phyloP scores from a whole-genome alignment of 1,139 yeast species.

The Yamadazyma kanchanaburiensis region DNA sequence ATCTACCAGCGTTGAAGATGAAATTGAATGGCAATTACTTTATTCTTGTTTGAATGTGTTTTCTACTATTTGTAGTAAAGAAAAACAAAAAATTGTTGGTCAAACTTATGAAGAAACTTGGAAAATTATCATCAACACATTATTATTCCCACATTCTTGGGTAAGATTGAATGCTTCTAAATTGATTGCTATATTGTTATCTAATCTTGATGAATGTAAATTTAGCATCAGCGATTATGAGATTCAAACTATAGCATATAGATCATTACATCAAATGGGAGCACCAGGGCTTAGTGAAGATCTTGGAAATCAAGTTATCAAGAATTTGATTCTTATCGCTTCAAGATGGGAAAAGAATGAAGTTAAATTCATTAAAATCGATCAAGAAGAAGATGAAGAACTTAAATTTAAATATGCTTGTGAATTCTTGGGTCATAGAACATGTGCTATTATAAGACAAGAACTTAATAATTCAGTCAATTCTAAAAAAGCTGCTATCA shows the following conservation, averaged over 20 bases:
- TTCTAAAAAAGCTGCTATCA: constrained; percentile 67
- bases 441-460: constrained; percentile 63
- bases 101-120: constrained; percentile 39
- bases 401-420: constrained; percentile 35
- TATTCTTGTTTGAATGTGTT: constrained; percentile 64
- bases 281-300: constrained; percentile 72
- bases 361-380: constrained; percentile 29
- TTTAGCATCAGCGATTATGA: constrained; percentile 32
- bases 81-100: constrained; percentile 29
- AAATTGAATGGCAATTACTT: constrained; percentile 70
- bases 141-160: constrained; percentile 92
- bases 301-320: constrained; percentile 63
- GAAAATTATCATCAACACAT: constrained; percentile 49
- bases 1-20: constrained; percentile 25
- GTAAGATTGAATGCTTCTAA: constrained; percentile 72
- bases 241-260: constrained; percentile 63
- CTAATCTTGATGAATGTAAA: constrained; percentile 34
- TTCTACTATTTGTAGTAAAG: constrained; percentile 31
- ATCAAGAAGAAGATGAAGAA: constrained; percentile 13
- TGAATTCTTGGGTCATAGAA: constrained; percentile 61
- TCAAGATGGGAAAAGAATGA: constrained; percentile 57
- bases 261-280: constrained; percentile 71
- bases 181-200: constrained; percentile 51
- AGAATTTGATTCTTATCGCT: constrained; percentile 61
- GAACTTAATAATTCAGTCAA: constrained; percentile 51